Base-by-base conservation (phyloP, 345 rosid species). In the Arabidopsis thaliana region DNA sequence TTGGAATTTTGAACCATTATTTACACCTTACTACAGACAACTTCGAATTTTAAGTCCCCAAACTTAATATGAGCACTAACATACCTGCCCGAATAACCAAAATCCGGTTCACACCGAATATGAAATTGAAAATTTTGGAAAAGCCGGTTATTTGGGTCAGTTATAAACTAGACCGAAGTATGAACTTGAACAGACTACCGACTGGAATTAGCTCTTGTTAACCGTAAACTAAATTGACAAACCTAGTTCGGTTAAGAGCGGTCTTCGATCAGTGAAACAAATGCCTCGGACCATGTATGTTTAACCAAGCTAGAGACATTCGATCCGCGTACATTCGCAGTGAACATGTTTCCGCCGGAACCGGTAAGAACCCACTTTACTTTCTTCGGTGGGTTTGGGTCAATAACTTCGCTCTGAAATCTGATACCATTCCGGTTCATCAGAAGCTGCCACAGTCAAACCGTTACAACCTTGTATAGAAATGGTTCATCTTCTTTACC, bases 361-460 rank as follows among this genome's bases (percentile, higher is more conserved):
- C 87, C 83, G 5, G 75, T 74, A 41, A 87, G 83, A 63, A 89
- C 88, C 91, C 95, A 87, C 56, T 87, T 87, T 4, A 84, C 78
- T 79, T 79, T 81, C 41, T 73, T 56, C 0, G 88, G 86, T 14
- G 81, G 82, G 52, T 30, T 79, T 62, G 80, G 69, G 52, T 72
- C 62, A 16, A 69, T 62, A 61, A 37, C 76, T 49, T 66, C 55
- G 25, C 56, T 20, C n/a, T 13, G 41, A 38, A 60, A 45, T 44
- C 64, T 42, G 22, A 62, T 55, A 59, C 11, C 32, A 52, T 44
- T 49, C 61, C 3, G 46, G 44, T 46, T 55, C 61, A 25, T 36
- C 7, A 11, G 12, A 34, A 72, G 63, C 78, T 72, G 69, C 37
- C 37, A 56, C 30, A 4, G 4, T 71, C 55, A 65, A 30, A 71